Conservation (phyloP, 345 rosid species). For the Excoecaria agallocha region DNA sequence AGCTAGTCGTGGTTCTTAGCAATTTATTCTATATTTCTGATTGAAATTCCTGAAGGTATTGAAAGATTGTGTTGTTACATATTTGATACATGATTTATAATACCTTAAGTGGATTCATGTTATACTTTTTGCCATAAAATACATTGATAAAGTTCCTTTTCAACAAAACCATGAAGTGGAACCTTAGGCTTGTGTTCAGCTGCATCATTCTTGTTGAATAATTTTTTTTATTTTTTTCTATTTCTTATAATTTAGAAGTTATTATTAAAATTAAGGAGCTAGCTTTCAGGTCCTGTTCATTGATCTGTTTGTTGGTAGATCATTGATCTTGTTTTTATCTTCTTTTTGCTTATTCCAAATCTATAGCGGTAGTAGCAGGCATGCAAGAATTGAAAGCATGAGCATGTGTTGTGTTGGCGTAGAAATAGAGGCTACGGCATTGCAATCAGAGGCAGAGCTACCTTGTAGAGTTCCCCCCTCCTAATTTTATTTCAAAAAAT, state of each 20-base stretch:
- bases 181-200: not conserved
- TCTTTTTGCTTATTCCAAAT: not conserved
- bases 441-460: too few species aligned
- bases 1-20: not conserved
- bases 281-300: not conserved
- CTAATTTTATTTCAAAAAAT: too few species aligned
- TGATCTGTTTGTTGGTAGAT: not conserved
- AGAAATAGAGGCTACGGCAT: too few species aligned
- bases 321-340: not conserved
- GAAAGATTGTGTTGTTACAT: not conserved
- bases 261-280: not conserved
- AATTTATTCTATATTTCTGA: not conserved
- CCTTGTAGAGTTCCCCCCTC: too few species aligned
- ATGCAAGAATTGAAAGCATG: too few species aligned
- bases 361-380: too few species aligned
- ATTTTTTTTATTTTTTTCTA: not conserved
- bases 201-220: not conserved
- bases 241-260: not conserved
- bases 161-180: not conserved
- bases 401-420: too few species aligned
- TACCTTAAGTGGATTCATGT: not conserved
- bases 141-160: not conserved
- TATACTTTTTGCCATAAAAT: not conserved
- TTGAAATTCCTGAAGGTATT: not conserved
- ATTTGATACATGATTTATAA: not conserved